Conservation (phyloP, 2,329 filamentous ascomycete species). For the Blumeria hordei region DNA sequence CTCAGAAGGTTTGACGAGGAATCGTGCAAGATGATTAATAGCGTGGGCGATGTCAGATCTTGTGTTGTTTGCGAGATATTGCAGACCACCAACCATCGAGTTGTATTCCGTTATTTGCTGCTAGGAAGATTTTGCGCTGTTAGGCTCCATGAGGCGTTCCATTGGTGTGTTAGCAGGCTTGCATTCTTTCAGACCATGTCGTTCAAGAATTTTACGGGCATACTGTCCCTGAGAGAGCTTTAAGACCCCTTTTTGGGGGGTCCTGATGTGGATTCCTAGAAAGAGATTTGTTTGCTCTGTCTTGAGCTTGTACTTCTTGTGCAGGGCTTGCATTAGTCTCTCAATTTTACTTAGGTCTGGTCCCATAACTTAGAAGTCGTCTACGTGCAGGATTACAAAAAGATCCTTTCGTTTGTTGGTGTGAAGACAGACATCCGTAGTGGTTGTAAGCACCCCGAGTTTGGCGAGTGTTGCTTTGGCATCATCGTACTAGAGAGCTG, state of each 20-base stretch:
- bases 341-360: not conserved
- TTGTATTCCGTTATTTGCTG: not conserved
- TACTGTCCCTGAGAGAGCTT: no score
- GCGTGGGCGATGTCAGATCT: no score
- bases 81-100: no score
- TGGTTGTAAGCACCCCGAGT: not conserved
- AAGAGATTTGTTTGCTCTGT: not conserved
- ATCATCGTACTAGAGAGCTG: not conserved
- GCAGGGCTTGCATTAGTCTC: not conserved
- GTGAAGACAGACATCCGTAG: not conserved
- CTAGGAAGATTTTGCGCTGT: not conserved
- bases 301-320: not conserved
- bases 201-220: not conserved
- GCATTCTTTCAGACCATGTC: not conserved
- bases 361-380: not conserved
- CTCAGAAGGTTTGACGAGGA: no score
- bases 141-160: not conserved
- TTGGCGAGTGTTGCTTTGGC: not conserved
- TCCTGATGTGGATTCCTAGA: not conserved
- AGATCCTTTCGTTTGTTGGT: not conserved
- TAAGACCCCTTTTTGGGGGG: not conserved
- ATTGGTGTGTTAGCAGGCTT: not conserved
- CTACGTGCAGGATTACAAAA: not conserved
- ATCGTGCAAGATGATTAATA: no score
- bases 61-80: no score